Conservation (phyloP, 441 rosid species). For the Corymbia calophylla region DNA sequence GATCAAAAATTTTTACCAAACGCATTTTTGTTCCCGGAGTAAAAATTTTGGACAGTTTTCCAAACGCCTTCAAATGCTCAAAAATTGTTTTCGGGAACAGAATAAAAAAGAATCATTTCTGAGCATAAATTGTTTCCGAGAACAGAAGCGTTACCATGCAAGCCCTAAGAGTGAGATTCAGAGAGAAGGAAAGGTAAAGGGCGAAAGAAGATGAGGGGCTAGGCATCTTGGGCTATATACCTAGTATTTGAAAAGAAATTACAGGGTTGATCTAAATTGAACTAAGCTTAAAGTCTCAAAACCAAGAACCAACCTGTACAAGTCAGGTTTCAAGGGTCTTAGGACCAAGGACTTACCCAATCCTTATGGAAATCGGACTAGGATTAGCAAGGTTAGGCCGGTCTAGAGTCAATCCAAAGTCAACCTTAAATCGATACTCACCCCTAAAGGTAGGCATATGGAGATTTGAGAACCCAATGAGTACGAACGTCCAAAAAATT, state of each 20-base stretch:
- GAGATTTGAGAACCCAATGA: background rate
- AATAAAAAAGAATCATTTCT: too few species aligned
- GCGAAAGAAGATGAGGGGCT: background rate
- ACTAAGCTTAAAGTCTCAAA: background rate
- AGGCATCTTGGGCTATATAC: background rate
- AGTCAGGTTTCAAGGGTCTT: background rate
- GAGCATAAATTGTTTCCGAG: too few species aligned
- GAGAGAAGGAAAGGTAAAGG: background rate
- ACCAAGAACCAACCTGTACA: background rate
- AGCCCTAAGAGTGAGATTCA: background rate
- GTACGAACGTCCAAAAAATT: background rate
- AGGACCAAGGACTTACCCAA: fast-evolving
- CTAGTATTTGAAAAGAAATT: background rate
- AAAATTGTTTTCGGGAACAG: too few species aligned
- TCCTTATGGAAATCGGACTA: fast-evolving
- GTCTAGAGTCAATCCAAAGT: background rate
- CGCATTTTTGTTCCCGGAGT: too few species aligned
- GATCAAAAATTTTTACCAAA: too few species aligned
- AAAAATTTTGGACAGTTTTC: too few species aligned
- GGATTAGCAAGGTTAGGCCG: fast-evolving
- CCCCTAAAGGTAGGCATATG: background rate
- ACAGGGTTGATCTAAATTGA: background rate
- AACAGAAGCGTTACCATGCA: too few species aligned
- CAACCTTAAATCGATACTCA: background rate
- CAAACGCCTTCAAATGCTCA: too few species aligned